Percentiles rank a stretch among this genome's conserved stretches.
These are phyloP conservation scores for Juncus effusus DNA, from an alignment of 176 grass and related monocot genomes.

Conservation along the genomic window DNA sequence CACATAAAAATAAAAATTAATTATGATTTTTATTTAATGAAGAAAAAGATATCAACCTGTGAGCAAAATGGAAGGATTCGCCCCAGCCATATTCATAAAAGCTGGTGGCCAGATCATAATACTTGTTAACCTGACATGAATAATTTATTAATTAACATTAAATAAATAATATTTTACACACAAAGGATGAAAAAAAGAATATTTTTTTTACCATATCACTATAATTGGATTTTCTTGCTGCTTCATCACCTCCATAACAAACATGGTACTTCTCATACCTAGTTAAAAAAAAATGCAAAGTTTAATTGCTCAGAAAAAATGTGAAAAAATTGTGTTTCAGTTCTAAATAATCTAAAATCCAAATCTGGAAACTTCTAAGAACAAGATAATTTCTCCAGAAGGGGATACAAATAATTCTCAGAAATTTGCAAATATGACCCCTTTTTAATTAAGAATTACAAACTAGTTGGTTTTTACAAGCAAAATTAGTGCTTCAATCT, in stretches of 20 bases:
- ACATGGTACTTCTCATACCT: slow-evolving; percentile 98
- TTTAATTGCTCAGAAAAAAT: slow-evolving; percentile 20
- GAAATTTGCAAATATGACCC: too few relatives aligned
- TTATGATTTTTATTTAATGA: slow-evolving; percentile 2
- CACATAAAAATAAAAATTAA: background rate
- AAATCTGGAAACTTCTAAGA: too few relatives aligned
- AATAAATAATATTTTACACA: background rate
- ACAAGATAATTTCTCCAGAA: too few relatives aligned
- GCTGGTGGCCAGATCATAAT: slow-evolving; percentile 98
- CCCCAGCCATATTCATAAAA: slow-evolving; percentile 99
- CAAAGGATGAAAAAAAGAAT: slow-evolving; percentile 7
- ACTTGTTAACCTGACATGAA: slow-evolving; percentile 84
- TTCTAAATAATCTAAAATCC: too few relatives aligned
- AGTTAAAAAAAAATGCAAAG: slow-evolving; percentile 13
- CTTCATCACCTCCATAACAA: slow-evolving; percentile 82
- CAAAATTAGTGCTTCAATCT: too few relatives aligned
- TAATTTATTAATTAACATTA: slow-evolving; percentile 1
- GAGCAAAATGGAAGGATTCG: slow-evolving; percentile 99
- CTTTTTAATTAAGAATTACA: too few relatives aligned
- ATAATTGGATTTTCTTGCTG: slow-evolving; percentile 90
- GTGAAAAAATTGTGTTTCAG: background rate
- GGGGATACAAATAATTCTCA: too few relatives aligned
- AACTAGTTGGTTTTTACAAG: too few relatives aligned
- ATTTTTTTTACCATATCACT: slow-evolving; percentile 68
- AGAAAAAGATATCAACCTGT: slow-evolving; percentile 45